phyloP scores from a whole-genome alignment of 176 grass and related monocot species.

The Musa acuminata region DNA sequence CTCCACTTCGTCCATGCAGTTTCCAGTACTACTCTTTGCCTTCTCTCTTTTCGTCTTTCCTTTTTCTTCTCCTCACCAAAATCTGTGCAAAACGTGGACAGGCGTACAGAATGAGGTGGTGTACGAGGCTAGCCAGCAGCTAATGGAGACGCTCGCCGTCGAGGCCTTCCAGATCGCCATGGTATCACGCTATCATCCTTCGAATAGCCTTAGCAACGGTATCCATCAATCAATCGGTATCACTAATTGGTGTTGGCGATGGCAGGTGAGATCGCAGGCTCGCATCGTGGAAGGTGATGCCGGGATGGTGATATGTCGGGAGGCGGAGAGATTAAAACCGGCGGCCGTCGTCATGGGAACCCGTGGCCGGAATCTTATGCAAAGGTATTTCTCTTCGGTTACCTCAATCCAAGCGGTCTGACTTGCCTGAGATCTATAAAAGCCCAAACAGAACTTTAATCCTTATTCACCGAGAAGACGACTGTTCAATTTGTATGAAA shows the following conservation, averaged over 20 bases:
- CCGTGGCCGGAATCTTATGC: slow-evolving; percentile 52
- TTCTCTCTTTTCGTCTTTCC: neutral
- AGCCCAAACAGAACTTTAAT: neutral
- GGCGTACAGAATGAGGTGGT: slow-evolving; percentile 69
- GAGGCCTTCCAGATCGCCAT: slow-evolving; percentile 57
- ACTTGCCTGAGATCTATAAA: neutral
- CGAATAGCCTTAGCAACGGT: too few relatives aligned
- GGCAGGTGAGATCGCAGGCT: slow-evolving; percentile 57
- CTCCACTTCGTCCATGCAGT: slow-evolving; percentile 75
- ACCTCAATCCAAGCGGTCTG: neutral
- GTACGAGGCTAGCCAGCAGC: slow-evolving; percentile 44
- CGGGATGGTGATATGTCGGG: slow-evolving; percentile 63
- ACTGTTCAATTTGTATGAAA: neutral
- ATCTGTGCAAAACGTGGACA: slow-evolving; percentile 12
- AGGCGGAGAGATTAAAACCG: slow-evolving; percentile 65
- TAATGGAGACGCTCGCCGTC: slow-evolving; percentile 57
- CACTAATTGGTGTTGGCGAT: neutral
- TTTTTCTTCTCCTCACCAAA: neutral
- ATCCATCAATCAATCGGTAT: too few relatives aligned
- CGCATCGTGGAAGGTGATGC: slow-evolving; percentile 66
- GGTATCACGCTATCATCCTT: slow-evolving; percentile 18
- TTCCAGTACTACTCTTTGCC: slow-evolving; percentile 28
- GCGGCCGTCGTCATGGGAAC: slow-evolving; percentile 81
- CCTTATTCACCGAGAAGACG: neutral
- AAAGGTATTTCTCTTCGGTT: slow-evolving; percentile 36